A percentile compares a stretch with the other conserved stretches of the same genome.
phyloP scores from a whole-genome alignment of 179 eudicot species.

The Spergularia azorica region DNA sequence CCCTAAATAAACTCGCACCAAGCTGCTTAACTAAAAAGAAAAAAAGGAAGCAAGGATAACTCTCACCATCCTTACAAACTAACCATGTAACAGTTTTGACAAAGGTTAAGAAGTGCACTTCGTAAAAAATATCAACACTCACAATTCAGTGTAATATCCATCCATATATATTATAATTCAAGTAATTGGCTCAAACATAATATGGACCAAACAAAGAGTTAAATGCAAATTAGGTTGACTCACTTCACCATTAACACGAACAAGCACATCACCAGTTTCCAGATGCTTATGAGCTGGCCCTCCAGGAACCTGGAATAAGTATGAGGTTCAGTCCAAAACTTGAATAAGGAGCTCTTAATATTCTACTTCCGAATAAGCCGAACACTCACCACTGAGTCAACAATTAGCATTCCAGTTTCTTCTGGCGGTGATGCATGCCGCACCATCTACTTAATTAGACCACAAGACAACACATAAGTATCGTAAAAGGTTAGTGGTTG shows the following conservation, averaged over 20 bases:
- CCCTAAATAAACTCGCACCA: not conserved
- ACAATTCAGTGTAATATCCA: not conserved
- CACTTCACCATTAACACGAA: conserved; percentile 80
- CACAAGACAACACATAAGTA: conserved; percentile 16
- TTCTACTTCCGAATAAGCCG: conserved; percentile 17
- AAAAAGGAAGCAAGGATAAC: no score
- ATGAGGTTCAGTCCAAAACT: not conserved
- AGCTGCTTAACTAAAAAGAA: not conserved
- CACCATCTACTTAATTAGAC: conserved; percentile 62
- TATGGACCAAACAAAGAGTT: not conserved
- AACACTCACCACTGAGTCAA: conserved; percentile 86
- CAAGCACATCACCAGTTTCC: conserved; percentile 99
- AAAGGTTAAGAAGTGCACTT: not conserved
- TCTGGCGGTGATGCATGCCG: conserved; percentile 80
- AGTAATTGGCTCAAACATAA: not conserved
- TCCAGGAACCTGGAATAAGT: conserved; percentile 80
- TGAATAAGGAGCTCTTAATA: conserved; percentile 3
- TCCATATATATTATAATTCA: conserved; percentile 1
- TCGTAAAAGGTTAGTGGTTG: conserved; percentile 8
- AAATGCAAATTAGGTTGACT: conserved; percentile 22
- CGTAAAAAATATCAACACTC: not conserved
- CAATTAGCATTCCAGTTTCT: conserved; percentile 99
- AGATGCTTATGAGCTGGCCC: conserved; percentile 85
- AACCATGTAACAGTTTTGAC: not conserved
- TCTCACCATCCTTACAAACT: not conserved